Conservation (phyloP, 2,329 filamentous ascomycete genomes). For the Sporothrix protearum region DNA sequence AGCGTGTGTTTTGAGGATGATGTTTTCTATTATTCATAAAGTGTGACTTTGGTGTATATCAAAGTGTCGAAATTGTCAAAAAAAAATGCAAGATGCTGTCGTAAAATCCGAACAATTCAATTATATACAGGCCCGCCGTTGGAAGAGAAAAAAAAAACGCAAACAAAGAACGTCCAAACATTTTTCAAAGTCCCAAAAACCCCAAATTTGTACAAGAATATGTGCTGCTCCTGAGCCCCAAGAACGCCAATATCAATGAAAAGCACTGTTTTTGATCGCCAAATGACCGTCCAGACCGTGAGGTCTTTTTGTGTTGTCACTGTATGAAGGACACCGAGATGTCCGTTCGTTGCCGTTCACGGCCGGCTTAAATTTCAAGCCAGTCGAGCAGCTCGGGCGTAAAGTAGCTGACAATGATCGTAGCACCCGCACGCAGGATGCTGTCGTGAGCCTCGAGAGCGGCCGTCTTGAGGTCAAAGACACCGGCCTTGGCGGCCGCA, state of each 20-base stretch:
- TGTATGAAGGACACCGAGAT: neutral
- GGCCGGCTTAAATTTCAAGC: slow-evolving; percentile 39
- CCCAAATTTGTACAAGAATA: neutral
- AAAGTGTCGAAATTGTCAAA: neutral
- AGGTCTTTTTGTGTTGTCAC: neutral
- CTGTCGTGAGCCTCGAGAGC: slow-evolving; percentile 92
- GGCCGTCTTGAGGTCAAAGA: slow-evolving; percentile 93
- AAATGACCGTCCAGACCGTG: neutral
- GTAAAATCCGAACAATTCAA: neutral
- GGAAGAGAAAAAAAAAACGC: neutral
- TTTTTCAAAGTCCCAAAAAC: neutral
- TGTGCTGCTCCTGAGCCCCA: neutral
- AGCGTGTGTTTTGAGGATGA: neutral
- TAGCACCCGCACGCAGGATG: slow-evolving; percentile 87
- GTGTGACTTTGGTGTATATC: neutral
- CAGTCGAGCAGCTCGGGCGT: slow-evolving; percentile 74
- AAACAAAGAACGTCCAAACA: neutral
- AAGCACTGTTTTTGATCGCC: neutral
- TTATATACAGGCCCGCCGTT: neutral
- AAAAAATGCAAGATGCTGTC: neutral
- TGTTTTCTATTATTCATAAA: too few species aligned
- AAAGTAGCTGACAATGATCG: slow-evolving; percentile 92
- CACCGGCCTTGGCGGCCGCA: slow-evolving; percentile 88
- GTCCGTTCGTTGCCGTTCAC: neutral
- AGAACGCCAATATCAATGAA: neutral